These are phyloP conservation scores for Zygosaccharomyces sapae DNA, from an alignment of 1,139 yeast genomes.

Conservation along the genomic window DNA sequence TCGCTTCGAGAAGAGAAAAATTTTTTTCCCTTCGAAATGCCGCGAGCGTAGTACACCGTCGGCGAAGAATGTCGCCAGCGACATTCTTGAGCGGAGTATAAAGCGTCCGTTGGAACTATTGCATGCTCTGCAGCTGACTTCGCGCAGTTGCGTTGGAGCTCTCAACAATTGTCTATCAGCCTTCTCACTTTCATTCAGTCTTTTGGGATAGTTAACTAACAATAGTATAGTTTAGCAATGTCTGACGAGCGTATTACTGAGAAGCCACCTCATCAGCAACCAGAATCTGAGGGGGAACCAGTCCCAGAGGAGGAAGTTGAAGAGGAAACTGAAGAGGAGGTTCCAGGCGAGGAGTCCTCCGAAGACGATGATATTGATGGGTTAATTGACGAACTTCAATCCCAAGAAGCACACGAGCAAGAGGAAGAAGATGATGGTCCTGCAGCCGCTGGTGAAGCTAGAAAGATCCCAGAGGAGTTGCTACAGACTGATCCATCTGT, in stretches of 20 bases:
- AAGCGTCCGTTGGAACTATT: too few species aligned
- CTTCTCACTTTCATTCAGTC: too few species aligned
- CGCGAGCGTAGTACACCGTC: not conserved
- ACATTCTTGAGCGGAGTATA: not conserved
- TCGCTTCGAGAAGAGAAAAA: not conserved
- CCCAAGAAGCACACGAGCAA: slow-evolving; percentile 62
- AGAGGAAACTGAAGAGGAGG: slow-evolving; percentile 27
- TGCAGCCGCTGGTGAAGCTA: slow-evolving; percentile 43
- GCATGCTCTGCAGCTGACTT: too few species aligned
- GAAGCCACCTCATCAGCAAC: slow-evolving; percentile 25
- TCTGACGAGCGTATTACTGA: slow-evolving; percentile 40
- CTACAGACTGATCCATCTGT: slow-evolving; percentile 78
- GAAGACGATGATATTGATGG: slow-evolving; percentile 84
- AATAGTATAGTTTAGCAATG: slow-evolving; percentile 16
- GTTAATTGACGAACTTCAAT: slow-evolving; percentile 83
- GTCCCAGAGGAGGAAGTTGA: slow-evolving; percentile 37
- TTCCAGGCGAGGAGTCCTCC: slow-evolving; percentile 39
- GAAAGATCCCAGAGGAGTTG: slow-evolving; percentile 83
- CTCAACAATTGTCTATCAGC: too few species aligned
- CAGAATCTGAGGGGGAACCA: slow-evolving; percentile 15
- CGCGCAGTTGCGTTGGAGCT: too few species aligned
- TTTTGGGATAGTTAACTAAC: too few species aligned
- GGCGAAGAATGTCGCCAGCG: too few species aligned
- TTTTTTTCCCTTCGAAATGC: not conserved
- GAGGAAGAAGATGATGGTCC: slow-evolving; percentile 41